A percentile compares a stretch with the other conserved stretches of the same genome.
Evolutionary conservation across 2,329 filamentous ascomycete species (phyloP).

Genomic region (Didymella arachidicola): DNA sequence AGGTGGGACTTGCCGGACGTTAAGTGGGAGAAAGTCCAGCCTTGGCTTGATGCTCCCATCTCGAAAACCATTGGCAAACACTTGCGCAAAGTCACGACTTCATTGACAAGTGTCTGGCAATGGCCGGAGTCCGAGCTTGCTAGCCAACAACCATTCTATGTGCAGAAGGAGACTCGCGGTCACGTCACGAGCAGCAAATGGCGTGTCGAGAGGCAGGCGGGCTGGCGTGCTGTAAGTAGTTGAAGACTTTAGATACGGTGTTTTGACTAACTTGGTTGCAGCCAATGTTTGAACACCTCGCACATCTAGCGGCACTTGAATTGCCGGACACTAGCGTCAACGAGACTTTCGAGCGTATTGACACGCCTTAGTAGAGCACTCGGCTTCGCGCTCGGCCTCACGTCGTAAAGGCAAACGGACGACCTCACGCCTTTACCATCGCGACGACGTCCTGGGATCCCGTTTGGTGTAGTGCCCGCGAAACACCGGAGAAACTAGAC

Average conservation of each 20-base stretch:
- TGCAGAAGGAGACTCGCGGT: constrained; percentile 34
- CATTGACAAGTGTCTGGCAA: constrained; percentile 26
- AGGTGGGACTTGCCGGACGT: constrained; percentile 42
- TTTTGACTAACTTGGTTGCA: constrained; percentile 7
- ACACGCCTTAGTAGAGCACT: constrained; percentile 8
- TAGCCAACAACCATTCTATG: constrained; percentile 27
- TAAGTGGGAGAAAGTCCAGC: constrained; percentile 35
- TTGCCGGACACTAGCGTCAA: constrained; percentile 19
- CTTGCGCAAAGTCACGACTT: constrained; percentile 31
- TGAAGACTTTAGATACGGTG: neutral
- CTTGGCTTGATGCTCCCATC: constrained; percentile 38
- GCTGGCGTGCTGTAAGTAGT: constrained; percentile 29
- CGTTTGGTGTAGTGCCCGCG: neutral
- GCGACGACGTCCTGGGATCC: neutral
- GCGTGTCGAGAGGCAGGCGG: constrained; percentile 27
- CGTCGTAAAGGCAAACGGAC: constrained; percentile 2
- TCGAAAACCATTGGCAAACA: constrained; percentile 2
- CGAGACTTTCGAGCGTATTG: constrained; percentile 26
- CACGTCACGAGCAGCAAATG: constrained; percentile 16
- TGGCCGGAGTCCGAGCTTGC: constrained; percentile 7
- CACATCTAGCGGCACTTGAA: constrained; percentile 14
- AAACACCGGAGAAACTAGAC: constrained; percentile 23
- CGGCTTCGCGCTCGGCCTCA: neutral
- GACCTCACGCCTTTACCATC: neutral
- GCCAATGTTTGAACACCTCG: constrained; percentile 24